Conservation (phyloP, 78 protist species). For the Dictyostelium firmibasis region DNA sequence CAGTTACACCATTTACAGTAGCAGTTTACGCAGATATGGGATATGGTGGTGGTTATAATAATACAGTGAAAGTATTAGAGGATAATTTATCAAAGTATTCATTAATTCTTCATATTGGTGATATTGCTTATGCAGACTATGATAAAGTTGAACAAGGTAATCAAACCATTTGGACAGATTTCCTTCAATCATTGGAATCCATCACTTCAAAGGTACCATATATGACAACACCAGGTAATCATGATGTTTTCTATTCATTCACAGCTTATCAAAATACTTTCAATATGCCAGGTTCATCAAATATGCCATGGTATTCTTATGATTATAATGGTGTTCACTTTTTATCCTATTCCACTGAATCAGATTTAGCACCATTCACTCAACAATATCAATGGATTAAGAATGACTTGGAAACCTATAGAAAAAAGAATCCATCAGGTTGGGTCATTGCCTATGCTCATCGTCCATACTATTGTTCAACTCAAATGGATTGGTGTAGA, state of each 20-base stretch:
- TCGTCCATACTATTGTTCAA: slow-evolving; percentile 72
- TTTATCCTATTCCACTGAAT: slow-evolving; percentile 16
- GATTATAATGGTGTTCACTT: slow-evolving; percentile 64
- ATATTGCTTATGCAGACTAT: slow-evolving; percentile 61
- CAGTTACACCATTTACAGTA: slow-evolving; percentile 43
- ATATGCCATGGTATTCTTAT: slow-evolving; percentile 66
- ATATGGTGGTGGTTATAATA: slow-evolving; percentile 59
- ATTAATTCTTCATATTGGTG: slow-evolving; percentile 57
- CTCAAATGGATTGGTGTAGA: slow-evolving; percentile 61
- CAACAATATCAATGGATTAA: slow-evolving; percentile 74
- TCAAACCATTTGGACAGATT: slow-evolving; percentile 59
- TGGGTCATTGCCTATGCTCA: slow-evolving; percentile 73
- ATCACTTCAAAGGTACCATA: slow-evolving; percentile 54
- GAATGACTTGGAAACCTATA: slow-evolving; percentile 20
- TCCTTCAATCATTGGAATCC: slow-evolving; percentile 14
- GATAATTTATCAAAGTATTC: slow-evolving; percentile 3
- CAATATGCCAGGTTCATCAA: slow-evolving; percentile 55
- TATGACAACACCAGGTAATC: slow-evolving; percentile 77
- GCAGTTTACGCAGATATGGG: slow-evolving; percentile 76
- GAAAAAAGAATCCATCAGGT: slow-evolving; percentile 43
- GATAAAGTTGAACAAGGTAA: slow-evolving; percentile 52
- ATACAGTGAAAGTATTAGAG: neutral
- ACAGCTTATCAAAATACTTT: slow-evolving; percentile 61
- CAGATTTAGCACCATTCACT: slow-evolving; percentile 69
- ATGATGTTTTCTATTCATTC: slow-evolving; percentile 60